Percentiles rank a stretch among this genome's conserved stretches.
Conservation (phyloP, 352 stramenopile species). For the Globisporangium solare region DNA sequence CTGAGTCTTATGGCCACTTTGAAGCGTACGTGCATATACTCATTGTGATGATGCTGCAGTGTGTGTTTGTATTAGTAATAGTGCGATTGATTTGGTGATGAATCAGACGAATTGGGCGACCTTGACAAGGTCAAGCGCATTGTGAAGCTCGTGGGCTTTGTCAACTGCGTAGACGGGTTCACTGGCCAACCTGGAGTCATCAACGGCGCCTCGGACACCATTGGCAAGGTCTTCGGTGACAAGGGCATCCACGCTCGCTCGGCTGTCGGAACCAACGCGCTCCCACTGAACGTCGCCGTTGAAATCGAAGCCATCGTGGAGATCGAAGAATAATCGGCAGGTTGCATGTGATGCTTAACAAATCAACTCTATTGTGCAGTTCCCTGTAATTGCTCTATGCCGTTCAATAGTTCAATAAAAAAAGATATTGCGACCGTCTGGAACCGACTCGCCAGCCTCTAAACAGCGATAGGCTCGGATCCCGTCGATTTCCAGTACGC, state of each 20-base stretch:
- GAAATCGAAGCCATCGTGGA: conserved; percentile 95
- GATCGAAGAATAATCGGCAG: conserved; percentile 35
- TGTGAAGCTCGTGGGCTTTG: conserved; percentile 93
- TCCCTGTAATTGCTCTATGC: conserved; percentile 7
- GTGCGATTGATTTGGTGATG: background rate
- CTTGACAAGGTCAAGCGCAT: conserved; percentile 86
- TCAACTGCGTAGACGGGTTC: conserved; percentile 89
- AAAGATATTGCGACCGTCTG: background rate
- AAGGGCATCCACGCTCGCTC: conserved; percentile 79
- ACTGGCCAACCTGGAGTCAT: conserved; percentile 84
- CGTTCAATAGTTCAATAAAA: conserved; percentile 10
- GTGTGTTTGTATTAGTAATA: too few relatives aligned
- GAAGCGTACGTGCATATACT: conserved; percentile 39
- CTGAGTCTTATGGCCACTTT: conserved; percentile 88
- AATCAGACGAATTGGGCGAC: conserved; percentile 58
- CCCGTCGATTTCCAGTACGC: conserved; percentile 70
- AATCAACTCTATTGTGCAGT: too few relatives aligned
- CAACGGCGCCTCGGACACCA: conserved; percentile 91
- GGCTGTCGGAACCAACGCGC: conserved; percentile 91
- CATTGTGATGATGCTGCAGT: too few relatives aligned
- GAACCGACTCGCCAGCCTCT: conserved; percentile 18
- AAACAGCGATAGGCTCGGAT: conserved; percentile 39
- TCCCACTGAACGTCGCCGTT: conserved; percentile 92
- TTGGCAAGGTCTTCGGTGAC: conserved; percentile 72
- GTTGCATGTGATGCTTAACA: too few relatives aligned